Percentiles rank a stretch among this genome's conserved stretches.
phyloP scores from a whole-genome alignment of 2,329 filamentous ascomycete genomes.

The Fusarium sp. region DNA sequence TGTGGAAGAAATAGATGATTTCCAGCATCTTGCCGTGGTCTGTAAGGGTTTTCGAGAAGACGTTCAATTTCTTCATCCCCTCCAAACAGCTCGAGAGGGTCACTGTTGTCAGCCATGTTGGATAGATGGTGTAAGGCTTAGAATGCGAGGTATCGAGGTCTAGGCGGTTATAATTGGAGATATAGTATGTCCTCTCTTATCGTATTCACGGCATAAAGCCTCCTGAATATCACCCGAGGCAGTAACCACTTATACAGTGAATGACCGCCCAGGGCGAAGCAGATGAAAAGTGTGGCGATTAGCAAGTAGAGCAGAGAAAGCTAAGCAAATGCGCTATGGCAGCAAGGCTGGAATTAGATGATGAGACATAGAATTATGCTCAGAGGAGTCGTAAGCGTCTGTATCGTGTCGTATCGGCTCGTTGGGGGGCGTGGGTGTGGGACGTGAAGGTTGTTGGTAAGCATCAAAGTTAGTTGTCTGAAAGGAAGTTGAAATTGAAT shows the following conservation, averaged over 20 bases:
- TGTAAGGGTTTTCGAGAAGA: slow-evolving; percentile 5
- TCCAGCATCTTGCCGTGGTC: neutral
- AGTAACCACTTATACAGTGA: slow-evolving; percentile 4
- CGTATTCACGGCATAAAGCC: slow-evolving; percentile 13
- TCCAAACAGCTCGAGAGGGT: slow-evolving; percentile 34
- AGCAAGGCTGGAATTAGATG: neutral
- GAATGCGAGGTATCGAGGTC: neutral
- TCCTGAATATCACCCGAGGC: neutral
- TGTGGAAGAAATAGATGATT: slow-evolving; percentile 30
- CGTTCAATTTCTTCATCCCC: slow-evolving; percentile 34
- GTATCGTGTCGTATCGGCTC: neutral
- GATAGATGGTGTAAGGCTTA: neutral
- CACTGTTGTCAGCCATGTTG: slow-evolving; percentile 31
- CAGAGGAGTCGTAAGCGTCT: slow-evolving; percentile 4
- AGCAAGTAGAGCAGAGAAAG: neutral
- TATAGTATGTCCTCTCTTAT: neutral
- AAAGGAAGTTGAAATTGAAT: slow-evolving; percentile 17
- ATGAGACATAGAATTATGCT: neutral
- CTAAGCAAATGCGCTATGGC: slow-evolving; percentile 7
- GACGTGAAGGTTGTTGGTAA: neutral
- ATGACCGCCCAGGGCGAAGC: neutral
- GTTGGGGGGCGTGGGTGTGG: neutral
- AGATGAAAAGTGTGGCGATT: slow-evolving; percentile 26
- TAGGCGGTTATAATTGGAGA: neutral
- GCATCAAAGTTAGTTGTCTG: slow-evolving; percentile 5